Percentiles rank a stretch among this genome's conserved stretches.
Evolutionary conservation across 352 stramenopile genomes (phyloP).

Genomic region (Phytophthora vignae): DNA sequence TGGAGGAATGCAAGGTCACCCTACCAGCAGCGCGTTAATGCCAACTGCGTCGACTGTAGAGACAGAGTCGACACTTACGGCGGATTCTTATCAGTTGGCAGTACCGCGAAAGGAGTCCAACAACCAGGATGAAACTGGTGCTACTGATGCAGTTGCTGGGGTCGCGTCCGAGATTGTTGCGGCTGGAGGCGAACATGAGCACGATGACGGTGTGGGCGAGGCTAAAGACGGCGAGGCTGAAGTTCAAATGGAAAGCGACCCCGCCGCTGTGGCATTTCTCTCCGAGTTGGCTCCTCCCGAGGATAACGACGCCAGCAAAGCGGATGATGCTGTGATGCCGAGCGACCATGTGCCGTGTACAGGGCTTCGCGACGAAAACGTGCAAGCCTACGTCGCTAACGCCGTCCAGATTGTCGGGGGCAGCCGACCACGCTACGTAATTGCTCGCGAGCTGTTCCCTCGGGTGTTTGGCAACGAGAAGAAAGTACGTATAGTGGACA

Average conservation of each 20-base stretch:
- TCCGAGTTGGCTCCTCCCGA: conserved; percentile 24
- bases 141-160: neutral
- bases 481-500: conserved; percentile 73
- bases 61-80: conserved; percentile 17
- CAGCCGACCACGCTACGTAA: conserved; percentile 82
- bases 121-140: conserved; percentile 1
- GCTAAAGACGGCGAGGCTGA: conserved; percentile 17
- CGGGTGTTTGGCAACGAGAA: conserved; percentile 60
- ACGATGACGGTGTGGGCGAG: conserved; percentile 13
- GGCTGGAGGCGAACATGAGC: conserved; percentile 2
- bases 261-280: conserved; percentile 37
- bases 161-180: neutral
- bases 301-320: conserved; percentile 14
- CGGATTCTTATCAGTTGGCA: conserved; percentile 14
- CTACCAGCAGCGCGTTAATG: conserved; percentile 9
- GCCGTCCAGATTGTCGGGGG: conserved; percentile 77
- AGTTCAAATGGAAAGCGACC: conserved; percentile 31
- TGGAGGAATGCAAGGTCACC: conserved; percentile 30
- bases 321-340: conserved; percentile 28
- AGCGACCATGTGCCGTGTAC: conserved; percentile 61
- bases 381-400: conserved; percentile 67
- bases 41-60: conserved; percentile 5
- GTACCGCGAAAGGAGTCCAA: conserved; percentile 7
- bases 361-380: conserved; percentile 70
- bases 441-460: conserved; percentile 80